phyloP scores from a whole-genome alignment of 768 basidiomycete genomes.

The Podaxis sp. region DNA sequence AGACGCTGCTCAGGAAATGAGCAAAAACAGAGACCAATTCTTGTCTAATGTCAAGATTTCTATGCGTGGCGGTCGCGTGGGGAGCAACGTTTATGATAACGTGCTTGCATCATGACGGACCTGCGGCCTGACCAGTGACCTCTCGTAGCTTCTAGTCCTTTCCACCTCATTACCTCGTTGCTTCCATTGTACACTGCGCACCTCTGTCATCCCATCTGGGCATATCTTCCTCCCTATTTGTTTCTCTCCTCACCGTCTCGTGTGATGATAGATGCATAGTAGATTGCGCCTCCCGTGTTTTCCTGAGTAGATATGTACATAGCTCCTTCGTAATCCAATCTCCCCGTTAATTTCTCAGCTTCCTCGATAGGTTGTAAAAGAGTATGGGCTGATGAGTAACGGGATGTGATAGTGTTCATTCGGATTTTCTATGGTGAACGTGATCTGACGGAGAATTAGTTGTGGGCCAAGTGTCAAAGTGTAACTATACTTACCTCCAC shows the following conservation, averaged over 20 bases:
- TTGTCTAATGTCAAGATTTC: conserved; percentile 79
- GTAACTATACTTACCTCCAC: conserved; percentile 60
- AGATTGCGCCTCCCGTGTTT: conserved; percentile 23
- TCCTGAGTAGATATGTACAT: conserved; percentile 13
- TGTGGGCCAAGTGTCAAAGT: background rate
- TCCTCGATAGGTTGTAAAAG: conserved; percentile 91
- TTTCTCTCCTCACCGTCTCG: conserved; percentile 19
- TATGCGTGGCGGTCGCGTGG: conserved; percentile 79
- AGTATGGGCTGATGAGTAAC: conserved; percentile 86
- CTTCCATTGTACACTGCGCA: conserved; percentile 18
- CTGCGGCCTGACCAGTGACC: conserved; percentile 2
- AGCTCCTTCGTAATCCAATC: background rate
- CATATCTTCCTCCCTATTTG: conserved; percentile 24
- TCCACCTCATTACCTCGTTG: conserved; percentile 18
- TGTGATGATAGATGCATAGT: conserved; percentile 28
- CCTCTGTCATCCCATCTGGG: conserved; percentile 26
- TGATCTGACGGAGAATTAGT: conserved; percentile 47
- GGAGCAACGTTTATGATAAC: conserved; percentile 74
- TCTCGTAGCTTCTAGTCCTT: conserved; percentile 16
- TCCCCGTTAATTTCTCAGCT: conserved; percentile 38
- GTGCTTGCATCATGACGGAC: conserved; percentile 48
- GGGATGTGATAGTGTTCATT: conserved; percentile 89
- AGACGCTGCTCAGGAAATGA: conserved; percentile 97
- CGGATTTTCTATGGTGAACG: conserved; percentile 68
- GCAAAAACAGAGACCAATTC: conserved; percentile 83